Percentiles rank a stretch among this genome's conserved stretches.
phyloP scores from a whole-genome alignment of 768 basidiomycete genomes.

The Tricholoma matsutake region DNA sequence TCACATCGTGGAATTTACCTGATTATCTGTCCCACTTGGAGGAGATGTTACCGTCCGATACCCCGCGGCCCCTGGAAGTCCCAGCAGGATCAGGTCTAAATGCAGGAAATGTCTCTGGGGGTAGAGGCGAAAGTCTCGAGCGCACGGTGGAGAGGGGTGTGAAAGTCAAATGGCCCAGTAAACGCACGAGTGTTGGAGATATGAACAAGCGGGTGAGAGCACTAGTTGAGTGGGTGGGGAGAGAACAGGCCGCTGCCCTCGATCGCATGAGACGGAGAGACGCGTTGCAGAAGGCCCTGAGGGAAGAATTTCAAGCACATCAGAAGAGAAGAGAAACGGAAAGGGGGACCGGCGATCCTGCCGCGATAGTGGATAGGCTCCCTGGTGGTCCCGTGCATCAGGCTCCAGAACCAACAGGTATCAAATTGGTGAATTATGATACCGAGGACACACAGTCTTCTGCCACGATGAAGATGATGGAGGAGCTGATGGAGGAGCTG shows the following conservation, averaged over 20 bases:
- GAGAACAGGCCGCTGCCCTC: conserved; percentile 75
- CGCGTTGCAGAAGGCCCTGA: conserved; percentile 58
- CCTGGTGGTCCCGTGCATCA: background rate
- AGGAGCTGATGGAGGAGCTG: conserved; percentile 86
- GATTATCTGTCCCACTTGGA: conserved; percentile 90
- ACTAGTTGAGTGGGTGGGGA: conserved; percentile 91
- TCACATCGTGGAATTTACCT: conserved; percentile 87
- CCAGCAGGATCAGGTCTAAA: conserved; percentile 37
- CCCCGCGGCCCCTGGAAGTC: conserved; percentile 73
- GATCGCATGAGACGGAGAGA: conserved; percentile 70
- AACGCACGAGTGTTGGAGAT: conserved; percentile 93
- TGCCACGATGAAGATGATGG: conserved; percentile 81
- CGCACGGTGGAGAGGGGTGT: conserved; percentile 71
- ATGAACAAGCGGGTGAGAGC: conserved; percentile 94
- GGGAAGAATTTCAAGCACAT: conserved; percentile 23
- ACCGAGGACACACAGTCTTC: conserved; percentile 16
- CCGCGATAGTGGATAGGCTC: conserved; percentile 16
- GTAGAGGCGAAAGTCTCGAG: conserved; percentile 53
- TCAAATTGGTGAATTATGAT: conserved; percentile 1
- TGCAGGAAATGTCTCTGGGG: conserved; percentile 24
- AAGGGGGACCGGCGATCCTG: conserved; percentile 4
- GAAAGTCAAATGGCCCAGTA: conserved; percentile 90
- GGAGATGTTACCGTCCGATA: conserved; percentile 74
- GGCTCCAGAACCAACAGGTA: background rate
- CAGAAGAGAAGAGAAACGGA: conserved; percentile 2